Evolutionary conservation across 2,329 filamentous ascomycete species (phyloP), one percentile per base, ranked within the genome.

Genomic region (Xylariaceae sp.): DNA sequence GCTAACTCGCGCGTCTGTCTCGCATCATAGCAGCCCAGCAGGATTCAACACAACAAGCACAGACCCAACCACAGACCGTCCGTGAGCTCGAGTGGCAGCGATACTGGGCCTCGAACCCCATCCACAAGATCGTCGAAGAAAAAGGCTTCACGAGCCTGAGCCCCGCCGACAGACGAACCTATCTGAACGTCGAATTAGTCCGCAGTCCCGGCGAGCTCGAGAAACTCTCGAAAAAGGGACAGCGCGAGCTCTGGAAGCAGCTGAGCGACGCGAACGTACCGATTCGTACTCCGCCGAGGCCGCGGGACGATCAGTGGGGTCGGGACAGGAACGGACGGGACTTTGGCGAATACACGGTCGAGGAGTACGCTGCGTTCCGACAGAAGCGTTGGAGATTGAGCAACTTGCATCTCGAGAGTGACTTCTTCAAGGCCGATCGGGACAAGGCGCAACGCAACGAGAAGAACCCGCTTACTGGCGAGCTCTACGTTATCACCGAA

Each of bases 201-300:
- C 59, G 63, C 47, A 73, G 73, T 49, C 75, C 75, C 51, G 74
- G 76, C 44, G 73, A 73, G 50, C 69, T 74, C 60, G 66, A 69
- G 44, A 55, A 56, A 5, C 66, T 71, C 42, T 67, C 66, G n/a
- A 74, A 83, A 53, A 63, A 61, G 52, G 53, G 58, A 10, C 63
- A 61, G 45, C 59, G 58, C 52, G 72, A 78, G 30, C 78, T 82
- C 68, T 86, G 82, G 82, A 82, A 82, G 71, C 74, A 76, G 51
- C 75, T 83, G 62, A 77, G 77, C 69, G 82, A 84, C 64, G 76
- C 80, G 52, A 76, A 72, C 58, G 73, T 83, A 11, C 79, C 82
- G 4, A 72, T 80, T 53, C 79, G 82, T 44, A 73, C 74, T 30
- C 72, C 80, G 15, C 69, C 71, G 18, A 66, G 66, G 44, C 65